Percentiles rank a stretch among this genome's conserved stretches.
phyloP scores from a whole-genome alignment of 352 stramenopile species.

The Phytophthora fragariaefolia region DNA sequence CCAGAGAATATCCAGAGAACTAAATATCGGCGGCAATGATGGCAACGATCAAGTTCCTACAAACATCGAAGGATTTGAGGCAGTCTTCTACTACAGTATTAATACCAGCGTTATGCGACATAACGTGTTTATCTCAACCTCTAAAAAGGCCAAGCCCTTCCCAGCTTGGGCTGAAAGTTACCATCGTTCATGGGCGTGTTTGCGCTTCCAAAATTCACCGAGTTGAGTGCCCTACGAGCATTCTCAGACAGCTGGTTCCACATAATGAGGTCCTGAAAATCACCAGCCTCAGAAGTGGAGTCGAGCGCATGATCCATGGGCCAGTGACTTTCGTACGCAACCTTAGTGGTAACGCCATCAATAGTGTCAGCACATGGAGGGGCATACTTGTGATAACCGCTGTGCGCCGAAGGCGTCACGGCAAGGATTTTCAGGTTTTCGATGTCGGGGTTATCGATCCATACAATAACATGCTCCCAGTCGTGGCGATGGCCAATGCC shows the following conservation, averaged over 20 bases:
- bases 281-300: constrained; percentile 3
- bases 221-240: constrained; percentile 12
- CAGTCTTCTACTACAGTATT: too few species aligned
- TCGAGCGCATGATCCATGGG: constrained; percentile 21
- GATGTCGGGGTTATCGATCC: constrained; percentile 11
- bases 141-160: constrained; percentile 27
- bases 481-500: constrained; percentile 42
- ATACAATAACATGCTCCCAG: constrained; percentile 16
- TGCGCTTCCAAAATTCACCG: constrained; percentile 5
- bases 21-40: too few species aligned
- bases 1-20: too few species aligned
- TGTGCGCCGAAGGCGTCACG: constrained; percentile 17
- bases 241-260: constrained; percentile 6
- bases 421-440: constrained; percentile 22
- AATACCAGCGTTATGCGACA: too few species aligned
- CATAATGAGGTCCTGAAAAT: constrained; percentile 23
- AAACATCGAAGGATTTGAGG: too few species aligned
- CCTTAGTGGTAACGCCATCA: constrained; percentile 14
- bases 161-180: constrained; percentile 35
- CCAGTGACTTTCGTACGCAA: constrained; percentile 16
- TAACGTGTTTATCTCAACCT: too few species aligned
- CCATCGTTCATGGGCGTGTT: constrained; percentile 39
- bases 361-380: not conserved
- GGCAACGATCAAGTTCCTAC: too few species aligned
- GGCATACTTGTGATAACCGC: constrained; percentile 8